Base-by-base conservation (phyloP, 164 flowering plant genomes). In the Protea cynaroides region DNA sequence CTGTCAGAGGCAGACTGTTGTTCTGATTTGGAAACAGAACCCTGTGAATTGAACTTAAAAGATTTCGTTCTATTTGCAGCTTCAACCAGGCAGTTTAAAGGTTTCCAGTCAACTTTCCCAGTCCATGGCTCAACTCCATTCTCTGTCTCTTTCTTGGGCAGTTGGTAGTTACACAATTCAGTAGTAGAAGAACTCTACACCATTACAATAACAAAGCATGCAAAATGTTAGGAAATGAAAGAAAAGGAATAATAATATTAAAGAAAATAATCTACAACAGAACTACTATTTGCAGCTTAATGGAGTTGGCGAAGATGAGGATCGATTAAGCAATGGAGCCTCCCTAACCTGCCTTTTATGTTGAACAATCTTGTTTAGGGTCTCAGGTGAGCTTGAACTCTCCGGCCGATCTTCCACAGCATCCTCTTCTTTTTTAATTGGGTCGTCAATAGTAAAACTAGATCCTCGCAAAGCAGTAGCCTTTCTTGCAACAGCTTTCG, bases 11-110 rank as follows among this genome's bases (percentile, higher is more conserved):
- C 67, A 75, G 67, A 47, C n/a, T 37, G 59, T 52, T 65, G 67
- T 54, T 84, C 86, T 66, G 73, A 44, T 68, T 80, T 84, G 44
- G 63, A 59, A 67, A 60, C 62, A 68, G 81, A 64, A 29, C 83
- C 87, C 56, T 73, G 91, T 55, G 76, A 65, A 73, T 57, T 75
- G 55, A 62, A 78, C 69, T 85, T 88, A 40, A 78, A 81, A 8
- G 87, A 71, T 77, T 86, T 89, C 38, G 88, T 85, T 72, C 96
- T 80, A 66, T 84, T 91, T 63, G 99, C 99, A 65, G 82, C 96
- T 74, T 94, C 97, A 63, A 94, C 88, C 58, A 91, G 81, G 76
- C 86, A 84, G 71, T 86, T 91, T 54, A 94, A 81, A 38, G 98
- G 96, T 46, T 89, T 93, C 97, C 96, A 90, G 76, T 89, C 96